Conservation (phyloP, 768 basidiomycete species). For the Cystobasidium onofrii region DNA sequence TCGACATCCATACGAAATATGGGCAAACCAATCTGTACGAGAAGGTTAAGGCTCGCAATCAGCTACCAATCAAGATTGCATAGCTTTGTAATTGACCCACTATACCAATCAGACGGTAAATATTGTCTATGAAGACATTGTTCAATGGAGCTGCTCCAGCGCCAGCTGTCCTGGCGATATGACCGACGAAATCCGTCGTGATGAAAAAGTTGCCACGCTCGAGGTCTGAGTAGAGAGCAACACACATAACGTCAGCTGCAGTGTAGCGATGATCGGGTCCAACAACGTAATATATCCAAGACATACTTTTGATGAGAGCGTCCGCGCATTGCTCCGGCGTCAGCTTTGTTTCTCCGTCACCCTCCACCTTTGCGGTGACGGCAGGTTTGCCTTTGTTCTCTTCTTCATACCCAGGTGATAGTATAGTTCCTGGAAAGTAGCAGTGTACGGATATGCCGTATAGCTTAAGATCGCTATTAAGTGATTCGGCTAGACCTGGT, state of each 20-base stretch:
- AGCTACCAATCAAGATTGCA: not conserved
- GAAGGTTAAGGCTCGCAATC: not conserved
- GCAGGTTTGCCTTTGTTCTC: conserved; percentile 71
- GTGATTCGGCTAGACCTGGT: conserved; percentile 69
- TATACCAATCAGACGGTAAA: not conserved
- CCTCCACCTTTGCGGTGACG: conserved; percentile 68
- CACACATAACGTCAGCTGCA: not conserved
- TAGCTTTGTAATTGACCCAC: not conserved
- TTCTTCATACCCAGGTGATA: conserved; percentile 62
- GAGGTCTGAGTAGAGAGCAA: conserved; percentile 51
- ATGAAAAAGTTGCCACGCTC: conserved; percentile 65
- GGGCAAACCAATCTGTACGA: not conserved
- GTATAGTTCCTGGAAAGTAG: conserved; percentile 75
- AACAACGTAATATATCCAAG: too few species aligned
- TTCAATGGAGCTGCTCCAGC: conserved; percentile 55
- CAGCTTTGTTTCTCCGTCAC: conserved; percentile 61
- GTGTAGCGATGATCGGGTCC: not conserved
- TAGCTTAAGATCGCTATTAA: conserved; percentile 68
- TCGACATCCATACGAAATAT: not conserved
- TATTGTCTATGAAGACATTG: not conserved
- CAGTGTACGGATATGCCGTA: conserved; percentile 72
- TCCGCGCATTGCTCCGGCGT: conserved; percentile 60
- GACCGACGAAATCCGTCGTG: conserved; percentile 60
- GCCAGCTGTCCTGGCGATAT: conserved; percentile 61
- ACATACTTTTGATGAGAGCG: conserved; percentile 59